Evolutionary conservation across 2,329 filamentous ascomycete species (phyloP), one percentile per base, ranked within the genome.

Genomic region (Pseudogymnoascus sp.): DNA sequence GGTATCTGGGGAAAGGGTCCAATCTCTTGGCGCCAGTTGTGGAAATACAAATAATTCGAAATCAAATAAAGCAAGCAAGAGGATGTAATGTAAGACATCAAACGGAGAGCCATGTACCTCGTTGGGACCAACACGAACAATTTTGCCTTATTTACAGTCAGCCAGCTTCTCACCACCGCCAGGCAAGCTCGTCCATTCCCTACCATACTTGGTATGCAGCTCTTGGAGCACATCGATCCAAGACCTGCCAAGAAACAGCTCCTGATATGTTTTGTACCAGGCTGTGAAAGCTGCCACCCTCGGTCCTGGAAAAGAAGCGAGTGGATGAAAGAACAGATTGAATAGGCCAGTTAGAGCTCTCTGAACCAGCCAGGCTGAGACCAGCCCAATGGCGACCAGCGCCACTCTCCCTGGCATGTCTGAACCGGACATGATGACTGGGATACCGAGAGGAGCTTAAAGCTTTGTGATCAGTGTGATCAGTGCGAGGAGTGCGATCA

Each of bases 181-280:
- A 57, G 26, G n/a, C 28, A 13, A 38, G 21, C n/a, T 11, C 33
- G 13, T 17, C 17, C 21, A 28, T 50, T 28, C 23, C 68, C 19
- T 64, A 74, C 74, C 76, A 64, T 77, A 76, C 66, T 69, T 65
- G 38, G 71, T 67, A 66, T 78, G 76, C 62, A 77, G 66, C 47
- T 69, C 65, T 42, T 70, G 59, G 8, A 66, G 61, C 33, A 64
- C 61, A 61, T 66, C 63, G 59, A 64, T 50, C 64, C 62, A 67
- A 10, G 66, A 66, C 8, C 69, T 69, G 23, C 64, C 33, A 36
- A 36, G 65, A 50, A 65, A 62, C 4, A 71, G 47, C 19, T 73
- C 71, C 33, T 68, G 66, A 36, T 66, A 68, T 9, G 67, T 68
- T 60, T 69, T 68, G 50, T 70, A 72, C 70, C 68, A 71, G 2